phyloP scores from a whole-genome alignment of 2,329 filamentous ascomycete species.

The Emericellopsis cladophorae region DNA sequence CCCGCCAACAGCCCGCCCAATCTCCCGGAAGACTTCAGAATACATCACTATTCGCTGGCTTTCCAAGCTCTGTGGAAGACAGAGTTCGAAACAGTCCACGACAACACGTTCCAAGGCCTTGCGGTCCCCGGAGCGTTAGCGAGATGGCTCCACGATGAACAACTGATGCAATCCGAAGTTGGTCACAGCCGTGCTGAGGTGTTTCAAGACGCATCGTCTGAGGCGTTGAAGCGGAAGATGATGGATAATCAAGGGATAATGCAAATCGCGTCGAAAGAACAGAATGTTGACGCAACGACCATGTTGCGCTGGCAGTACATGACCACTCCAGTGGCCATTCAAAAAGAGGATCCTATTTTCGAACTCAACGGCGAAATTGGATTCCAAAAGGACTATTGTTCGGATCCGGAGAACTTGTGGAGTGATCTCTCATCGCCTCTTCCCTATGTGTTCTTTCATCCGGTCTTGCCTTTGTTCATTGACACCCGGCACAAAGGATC shows the following conservation, averaged over 20 bases:
- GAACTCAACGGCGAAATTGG: slow-evolving; percentile 72
- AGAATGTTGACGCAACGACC: slow-evolving; percentile 13
- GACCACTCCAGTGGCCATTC: slow-evolving; percentile 34
- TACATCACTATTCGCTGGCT: slow-evolving; percentile 59
- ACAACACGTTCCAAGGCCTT: slow-evolving; percentile 69
- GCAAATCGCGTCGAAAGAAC: slow-evolving; percentile 3
- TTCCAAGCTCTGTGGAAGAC: slow-evolving; percentile 64
- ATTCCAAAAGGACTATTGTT: slow-evolving; percentile 60
- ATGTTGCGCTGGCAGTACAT: slow-evolving; percentile 59
- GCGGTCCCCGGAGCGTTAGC: slow-evolving; percentile 63
- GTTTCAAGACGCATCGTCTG: slow-evolving; percentile 42
- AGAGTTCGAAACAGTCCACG: slow-evolving; percentile 22
- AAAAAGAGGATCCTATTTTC: slow-evolving; percentile 44
- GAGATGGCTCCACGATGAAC: slow-evolving; percentile 65
- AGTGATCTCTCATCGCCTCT: slow-evolving; percentile 49
- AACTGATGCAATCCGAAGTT: slow-evolving; percentile 54
- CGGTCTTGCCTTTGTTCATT: slow-evolving; percentile 79
- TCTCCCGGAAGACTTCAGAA: slow-evolving; percentile 46
- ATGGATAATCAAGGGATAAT: too few relatives aligned
- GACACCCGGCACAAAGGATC: slow-evolving; percentile 85
- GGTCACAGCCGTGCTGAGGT: slow-evolving; percentile 55
- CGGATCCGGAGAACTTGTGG: slow-evolving; percentile 55
- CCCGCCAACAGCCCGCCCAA: slow-evolving; percentile 65
- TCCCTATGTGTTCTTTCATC: slow-evolving; percentile 80
- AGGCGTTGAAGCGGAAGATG: slow-evolving; percentile 5